Conservation (phyloP, 176 grass and related monocot species). For the Thalia dealbata region DNA sequence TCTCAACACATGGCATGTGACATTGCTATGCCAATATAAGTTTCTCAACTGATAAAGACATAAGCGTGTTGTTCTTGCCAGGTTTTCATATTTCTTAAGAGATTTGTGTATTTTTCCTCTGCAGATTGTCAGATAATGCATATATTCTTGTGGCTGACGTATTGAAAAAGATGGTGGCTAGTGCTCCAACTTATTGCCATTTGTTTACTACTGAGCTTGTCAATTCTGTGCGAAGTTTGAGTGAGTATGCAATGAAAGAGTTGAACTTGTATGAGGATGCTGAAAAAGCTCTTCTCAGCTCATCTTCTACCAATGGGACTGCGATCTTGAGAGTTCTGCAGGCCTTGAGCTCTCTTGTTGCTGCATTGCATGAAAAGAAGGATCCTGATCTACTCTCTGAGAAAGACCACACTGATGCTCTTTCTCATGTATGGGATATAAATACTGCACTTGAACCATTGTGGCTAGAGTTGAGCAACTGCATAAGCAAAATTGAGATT, state of each 20-base stretch:
- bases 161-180: constrained; percentile 76
- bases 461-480: constrained; percentile 92
- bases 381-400: constrained; percentile 31
- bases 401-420: constrained; percentile 53
- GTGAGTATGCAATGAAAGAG: constrained; percentile 68
- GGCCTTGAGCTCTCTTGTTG: constrained; percentile 89
- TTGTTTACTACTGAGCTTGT: constrained; percentile 93
- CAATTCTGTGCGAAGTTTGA: constrained; percentile 73
- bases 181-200: constrained; percentile 69
- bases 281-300: constrained; percentile 84
- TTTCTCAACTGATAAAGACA: neutral
- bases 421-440: constrained; percentile 79
- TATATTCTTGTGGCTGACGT: constrained; percentile 88
- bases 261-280: constrained; percentile 64
- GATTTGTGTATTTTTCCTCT: constrained; percentile 9
- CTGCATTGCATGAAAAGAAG: constrained; percentile 68
- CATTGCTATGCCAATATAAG: neutral
- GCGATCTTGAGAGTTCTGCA: constrained; percentile 90
- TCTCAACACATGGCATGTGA: neutral
- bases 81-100: neutral
- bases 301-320: constrained; percentile 90
- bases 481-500: constrained; percentile 94
- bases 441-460: constrained; percentile 67
- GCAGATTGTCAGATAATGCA: constrained; percentile 88
- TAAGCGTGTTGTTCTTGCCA: neutral